Evolutionary conservation across 2,329 filamentous ascomycete genomes (phyloP).

Genomic region (Penicillium sp.): DNA sequence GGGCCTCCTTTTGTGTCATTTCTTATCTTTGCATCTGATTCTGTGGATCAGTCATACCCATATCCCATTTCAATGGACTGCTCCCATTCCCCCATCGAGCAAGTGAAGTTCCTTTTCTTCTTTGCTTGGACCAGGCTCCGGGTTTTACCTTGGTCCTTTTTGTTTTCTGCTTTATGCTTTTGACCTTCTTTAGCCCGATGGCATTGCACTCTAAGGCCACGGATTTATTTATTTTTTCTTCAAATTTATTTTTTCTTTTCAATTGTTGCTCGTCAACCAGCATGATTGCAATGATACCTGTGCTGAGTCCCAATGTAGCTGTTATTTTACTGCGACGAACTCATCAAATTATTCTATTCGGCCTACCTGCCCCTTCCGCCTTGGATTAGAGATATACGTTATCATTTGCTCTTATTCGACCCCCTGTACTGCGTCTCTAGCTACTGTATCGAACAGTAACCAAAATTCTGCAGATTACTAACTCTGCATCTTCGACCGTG

Average conservation of each 20-base stretch:
- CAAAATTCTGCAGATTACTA: neutral
- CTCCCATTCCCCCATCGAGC: conserved; percentile 15
- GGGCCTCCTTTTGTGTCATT: conserved; percentile 7
- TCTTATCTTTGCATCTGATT: conserved; percentile 29
- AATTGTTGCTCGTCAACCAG: conserved; percentile 22
- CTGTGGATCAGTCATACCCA: conserved; percentile 26
- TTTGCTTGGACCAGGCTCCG: conserved; percentile 22
- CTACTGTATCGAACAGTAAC: too few species aligned
- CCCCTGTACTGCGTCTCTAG: neutral
- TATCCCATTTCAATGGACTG: conserved; percentile 16
- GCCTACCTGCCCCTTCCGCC: neutral
- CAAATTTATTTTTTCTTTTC: conserved; percentile 14
- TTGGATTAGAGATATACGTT: neutral
- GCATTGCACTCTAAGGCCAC: neutral
- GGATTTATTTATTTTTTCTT: conserved; percentile 3
- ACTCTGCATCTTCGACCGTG: neutral
- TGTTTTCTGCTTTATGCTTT: conserved; percentile 13
- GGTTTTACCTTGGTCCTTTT: conserved; percentile 21
- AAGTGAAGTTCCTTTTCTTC: conserved; percentile 3
- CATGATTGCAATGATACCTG: conserved; percentile 36
- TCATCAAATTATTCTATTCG: neutral
- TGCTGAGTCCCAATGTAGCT: conserved; percentile 27
- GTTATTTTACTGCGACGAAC: conserved; percentile 9
- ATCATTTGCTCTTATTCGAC: neutral
- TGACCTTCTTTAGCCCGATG: conserved; percentile 2